Evolutionary conservation across 139 green algal genomes (phyloP).

Genomic region (Mesostigma viride): DNA sequence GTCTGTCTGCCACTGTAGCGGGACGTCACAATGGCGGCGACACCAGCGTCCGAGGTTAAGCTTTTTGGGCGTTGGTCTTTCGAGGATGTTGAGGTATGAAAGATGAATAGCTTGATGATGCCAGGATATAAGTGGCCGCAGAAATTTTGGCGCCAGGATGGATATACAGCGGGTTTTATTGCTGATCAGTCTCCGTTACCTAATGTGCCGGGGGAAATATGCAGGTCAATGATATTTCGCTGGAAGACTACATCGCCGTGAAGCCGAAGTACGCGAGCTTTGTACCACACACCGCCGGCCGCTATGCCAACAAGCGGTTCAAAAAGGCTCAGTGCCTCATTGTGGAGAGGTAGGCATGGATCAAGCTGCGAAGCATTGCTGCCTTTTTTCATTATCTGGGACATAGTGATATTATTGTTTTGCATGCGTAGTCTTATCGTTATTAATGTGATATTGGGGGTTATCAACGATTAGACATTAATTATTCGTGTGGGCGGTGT

Average conservation of each 20-base stretch:
- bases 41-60: no score
- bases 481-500: no score
- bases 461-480: no score
- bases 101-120: neutral
- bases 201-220: neutral
- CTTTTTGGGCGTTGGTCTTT: conserved; percentile 96
- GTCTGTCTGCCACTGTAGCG: no score
- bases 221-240: conserved; percentile 92
- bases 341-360: conserved; percentile 74
- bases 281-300: conserved; percentile 91
- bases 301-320: conserved; percentile 97
- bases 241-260: conserved; percentile 98
- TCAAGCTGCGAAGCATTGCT: no score
- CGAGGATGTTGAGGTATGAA: conserved; percentile 81
- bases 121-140: neutral
- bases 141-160: neutral
- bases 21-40: no score
- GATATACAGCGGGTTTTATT: conserved; percentile 14
- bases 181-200: neutral
- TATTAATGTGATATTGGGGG: no score
- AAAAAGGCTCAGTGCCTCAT: conserved; percentile 98
- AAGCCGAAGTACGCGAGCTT: conserved; percentile 89
- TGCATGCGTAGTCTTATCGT: no score
- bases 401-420: no score
- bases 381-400: no score